These are phyloP conservation scores for Hymenoscyphus fraxineus DNA, from an alignment of 2,329 filamentous ascomycete species.

Conservation along the genomic window DNA sequence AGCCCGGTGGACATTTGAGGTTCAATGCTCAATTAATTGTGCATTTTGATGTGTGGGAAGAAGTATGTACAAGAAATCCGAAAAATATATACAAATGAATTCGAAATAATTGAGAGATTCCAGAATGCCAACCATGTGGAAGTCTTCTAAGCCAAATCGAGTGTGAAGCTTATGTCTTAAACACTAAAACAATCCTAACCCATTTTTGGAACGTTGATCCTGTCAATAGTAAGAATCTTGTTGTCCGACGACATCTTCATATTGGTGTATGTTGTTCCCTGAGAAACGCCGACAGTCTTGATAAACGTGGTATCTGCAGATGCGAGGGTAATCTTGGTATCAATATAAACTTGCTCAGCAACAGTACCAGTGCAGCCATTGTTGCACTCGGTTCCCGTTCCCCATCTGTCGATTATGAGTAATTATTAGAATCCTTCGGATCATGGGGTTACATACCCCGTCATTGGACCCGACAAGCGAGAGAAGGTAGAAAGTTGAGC, in stretches of 20 bases:
- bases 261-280: conserved; percentile 36
- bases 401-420: conserved; percentile 22
- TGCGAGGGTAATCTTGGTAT: conserved; percentile 39
- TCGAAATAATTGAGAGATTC: neutral
- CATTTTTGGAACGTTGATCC: conserved; percentile 38
- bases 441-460: conserved; percentile 21
- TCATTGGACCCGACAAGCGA: conserved; percentile 39
- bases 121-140: neutral
- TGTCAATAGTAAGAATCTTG: conserved; percentile 38
- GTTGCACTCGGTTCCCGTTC: conserved; percentile 42
- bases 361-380: conserved; percentile 39
- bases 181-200: neutral
- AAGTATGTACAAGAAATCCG: neutral
- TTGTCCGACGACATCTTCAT: conserved; percentile 36
- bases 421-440: neutral
- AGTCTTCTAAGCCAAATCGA: neutral
- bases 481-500: conserved; percentile 36
- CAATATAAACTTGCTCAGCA: conserved; percentile 38
- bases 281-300: conserved; percentile 28
- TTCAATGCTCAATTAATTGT: neutral
- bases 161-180: neutral
- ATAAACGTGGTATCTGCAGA: conserved; percentile 34
- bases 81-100: neutral
- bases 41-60: neutral
- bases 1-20: conserved; percentile 14